Evolutionary conservation across 495 filamentous ascomycete species (phyloP).

Genomic region (Eremomyces bilateralis): DNA sequence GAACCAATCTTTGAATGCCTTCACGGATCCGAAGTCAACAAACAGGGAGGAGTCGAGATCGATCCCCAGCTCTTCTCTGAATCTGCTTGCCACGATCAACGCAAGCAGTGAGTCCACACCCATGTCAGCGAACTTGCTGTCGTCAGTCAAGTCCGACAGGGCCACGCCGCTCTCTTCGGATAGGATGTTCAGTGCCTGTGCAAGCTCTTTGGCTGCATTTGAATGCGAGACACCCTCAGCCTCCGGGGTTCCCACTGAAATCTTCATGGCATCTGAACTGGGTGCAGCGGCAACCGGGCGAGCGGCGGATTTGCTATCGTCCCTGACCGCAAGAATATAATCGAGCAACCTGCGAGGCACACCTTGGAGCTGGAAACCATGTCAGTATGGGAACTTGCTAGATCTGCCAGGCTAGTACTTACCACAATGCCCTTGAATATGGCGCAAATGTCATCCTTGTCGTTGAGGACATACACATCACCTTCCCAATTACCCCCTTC

Average conservation of each 20-base stretch:
- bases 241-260: no score
- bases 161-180: conserved; percentile 3
- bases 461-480: conserved; percentile 30
- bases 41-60: conserved; percentile 2
- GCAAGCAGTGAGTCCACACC: conserved; percentile 3
- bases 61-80: conserved; percentile 3
- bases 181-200: conserved; percentile 1
- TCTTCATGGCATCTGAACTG: no score
- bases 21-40: conserved; percentile 2
- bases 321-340: no score
- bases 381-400: no score
- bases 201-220: no score
- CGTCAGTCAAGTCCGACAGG: conserved; percentile 2
- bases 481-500: conserved; percentile 25
- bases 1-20: conserved; percentile 2
- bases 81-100: conserved; percentile 2
- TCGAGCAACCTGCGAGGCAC: no score
- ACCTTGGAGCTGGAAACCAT: no score
- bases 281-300: no score
- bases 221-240: no score
- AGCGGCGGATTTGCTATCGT: no score
- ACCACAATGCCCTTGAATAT: no score
- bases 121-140: conserved; percentile 1
- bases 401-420: no score
- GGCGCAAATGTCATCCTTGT: conserved; percentile 17